Conservation (phyloP, 768 basidiomycete genomes). For the Candolleomyces aberdarensis region DNA sequence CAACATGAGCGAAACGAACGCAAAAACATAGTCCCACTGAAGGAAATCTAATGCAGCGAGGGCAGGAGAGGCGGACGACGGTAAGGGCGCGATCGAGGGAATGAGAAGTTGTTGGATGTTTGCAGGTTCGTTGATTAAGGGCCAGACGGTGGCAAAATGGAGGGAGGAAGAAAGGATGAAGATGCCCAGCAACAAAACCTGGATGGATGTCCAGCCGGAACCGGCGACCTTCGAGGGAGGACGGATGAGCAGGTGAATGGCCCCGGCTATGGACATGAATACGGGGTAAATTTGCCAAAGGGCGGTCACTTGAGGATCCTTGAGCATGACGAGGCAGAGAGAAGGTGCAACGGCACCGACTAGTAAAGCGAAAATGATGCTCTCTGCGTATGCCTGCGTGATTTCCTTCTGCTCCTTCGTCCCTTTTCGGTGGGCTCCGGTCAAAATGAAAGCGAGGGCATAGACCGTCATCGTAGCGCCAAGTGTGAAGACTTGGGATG, state of each 20-base stretch:
- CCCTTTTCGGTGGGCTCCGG: slow-evolving; percentile 22
- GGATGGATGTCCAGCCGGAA: slow-evolving; percentile 36
- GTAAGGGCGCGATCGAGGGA: slow-evolving; percentile 30
- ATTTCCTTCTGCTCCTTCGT: slow-evolving; percentile 14
- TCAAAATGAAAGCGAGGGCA: slow-evolving; percentile 42
- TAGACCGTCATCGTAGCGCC: slow-evolving; percentile 47
- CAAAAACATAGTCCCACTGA: slow-evolving; percentile 49
- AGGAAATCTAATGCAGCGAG: slow-evolving; percentile 33
- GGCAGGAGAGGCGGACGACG: slow-evolving; percentile 23
- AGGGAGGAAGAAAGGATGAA: slow-evolving; percentile 42
- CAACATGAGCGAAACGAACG: slow-evolving; percentile 35
- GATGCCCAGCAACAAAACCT: slow-evolving; percentile 32
- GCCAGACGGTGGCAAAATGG: slow-evolving; percentile 40
- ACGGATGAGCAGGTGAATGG: slow-evolving; percentile 37
- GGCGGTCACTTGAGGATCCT: slow-evolving; percentile 42
- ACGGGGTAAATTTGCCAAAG: slow-evolving; percentile 55
- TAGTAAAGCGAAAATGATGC: slow-evolving; percentile 46
- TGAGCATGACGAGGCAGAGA: slow-evolving; percentile 38
- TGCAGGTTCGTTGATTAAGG: slow-evolving; percentile 26
- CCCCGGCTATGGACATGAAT: slow-evolving; percentile 39
- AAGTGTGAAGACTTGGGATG: slow-evolving; percentile 40
- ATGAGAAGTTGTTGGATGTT: slow-evolving; percentile 31
- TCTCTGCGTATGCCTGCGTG: slow-evolving; percentile 47
- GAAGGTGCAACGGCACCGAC: slow-evolving; percentile 47
- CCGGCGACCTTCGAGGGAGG: slow-evolving; percentile 26